Evolutionary conservation across 208 protist species (phyloP).

Genomic region (Leishmania aethiopica): DNA sequence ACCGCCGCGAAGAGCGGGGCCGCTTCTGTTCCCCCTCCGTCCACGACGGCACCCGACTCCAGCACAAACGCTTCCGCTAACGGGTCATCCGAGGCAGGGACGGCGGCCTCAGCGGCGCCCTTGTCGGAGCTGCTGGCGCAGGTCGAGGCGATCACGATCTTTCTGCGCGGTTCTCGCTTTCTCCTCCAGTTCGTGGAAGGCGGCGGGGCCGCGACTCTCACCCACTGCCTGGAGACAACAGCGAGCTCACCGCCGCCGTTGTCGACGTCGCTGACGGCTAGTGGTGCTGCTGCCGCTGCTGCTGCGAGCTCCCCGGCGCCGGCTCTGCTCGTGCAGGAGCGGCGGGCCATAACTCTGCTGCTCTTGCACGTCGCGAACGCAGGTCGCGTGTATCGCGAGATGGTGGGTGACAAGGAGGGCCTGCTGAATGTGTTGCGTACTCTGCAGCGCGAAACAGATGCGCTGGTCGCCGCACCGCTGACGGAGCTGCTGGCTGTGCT

Average conservation of each 20-base stretch:
- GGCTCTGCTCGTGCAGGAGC: constrained; percentile 41
- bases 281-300: neutral
- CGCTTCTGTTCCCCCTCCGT: neutral
- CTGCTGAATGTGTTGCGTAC: constrained; percentile 50
- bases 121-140: constrained; percentile 49
- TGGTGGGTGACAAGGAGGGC: constrained; percentile 80
- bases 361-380: constrained; percentile 83
- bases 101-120: neutral
- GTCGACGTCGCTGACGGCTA: neutral
- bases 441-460: constrained; percentile 57
- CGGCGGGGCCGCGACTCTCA: constrained; percentile 61
- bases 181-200: constrained; percentile 80
- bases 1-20: neutral
- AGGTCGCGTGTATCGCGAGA: constrained; percentile 88
- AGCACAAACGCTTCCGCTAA: neutral
- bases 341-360: constrained; percentile 54
- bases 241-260: neutral
- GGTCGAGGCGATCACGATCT: constrained; percentile 65
- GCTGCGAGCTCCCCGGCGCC: neutral
- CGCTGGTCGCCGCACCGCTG: constrained; percentile 44
- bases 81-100: neutral
- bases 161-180: constrained; percentile 77
- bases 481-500: constrained; percentile 71
- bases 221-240: constrained; percentile 53
- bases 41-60: neutral